These are phyloP conservation scores for Sporobolomyces phaffii DNA, from an alignment of 768 basidiomycete species.

Conservation along the genomic window DNA sequence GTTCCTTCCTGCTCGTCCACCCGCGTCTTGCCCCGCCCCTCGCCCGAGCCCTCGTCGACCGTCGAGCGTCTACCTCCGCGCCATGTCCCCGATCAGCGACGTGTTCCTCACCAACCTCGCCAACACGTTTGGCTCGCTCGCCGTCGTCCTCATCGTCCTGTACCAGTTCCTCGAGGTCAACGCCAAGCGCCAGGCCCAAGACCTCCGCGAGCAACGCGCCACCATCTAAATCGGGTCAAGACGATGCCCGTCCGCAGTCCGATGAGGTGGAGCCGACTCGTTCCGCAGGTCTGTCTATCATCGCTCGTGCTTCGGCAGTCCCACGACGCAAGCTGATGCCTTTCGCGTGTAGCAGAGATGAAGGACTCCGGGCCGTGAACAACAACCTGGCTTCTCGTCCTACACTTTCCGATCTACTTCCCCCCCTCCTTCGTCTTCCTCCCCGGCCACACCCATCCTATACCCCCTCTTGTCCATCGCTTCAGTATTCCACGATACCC, in stretches of 20 bases:
- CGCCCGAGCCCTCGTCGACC: too few relatives aligned
- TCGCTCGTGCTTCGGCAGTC: too few relatives aligned
- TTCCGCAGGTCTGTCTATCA: too few relatives aligned
- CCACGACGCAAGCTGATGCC: too few relatives aligned
- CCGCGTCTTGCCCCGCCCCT: too few relatives aligned
- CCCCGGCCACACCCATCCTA: not conserved
- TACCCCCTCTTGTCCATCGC: too few relatives aligned
- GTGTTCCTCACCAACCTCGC: slow-evolving; percentile 38
- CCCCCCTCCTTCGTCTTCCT: not conserved
- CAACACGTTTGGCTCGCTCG: slow-evolving; percentile 61
- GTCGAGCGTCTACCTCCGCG: too few relatives aligned
- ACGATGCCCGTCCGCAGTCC: too few relatives aligned
- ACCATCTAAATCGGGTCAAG: not conserved
- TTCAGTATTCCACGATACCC: too few relatives aligned
- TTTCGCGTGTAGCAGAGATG: too few relatives aligned
- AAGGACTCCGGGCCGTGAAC: too few relatives aligned
- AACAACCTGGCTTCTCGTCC: not conserved
- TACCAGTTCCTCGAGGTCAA: slow-evolving; percentile 91
- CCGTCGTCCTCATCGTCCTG: slow-evolving; percentile 78
- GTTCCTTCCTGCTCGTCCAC: too few relatives aligned
- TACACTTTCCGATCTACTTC: not conserved
- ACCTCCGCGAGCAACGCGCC: not conserved
- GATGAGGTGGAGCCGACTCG: not conserved
- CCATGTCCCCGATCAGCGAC: slow-evolving; percentile 36
- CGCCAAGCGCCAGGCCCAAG: not conserved